Evolutionary conservation across 2,329 filamentous ascomycete genomes (phyloP).

Genomic region (Alternaria brassicae): DNA sequence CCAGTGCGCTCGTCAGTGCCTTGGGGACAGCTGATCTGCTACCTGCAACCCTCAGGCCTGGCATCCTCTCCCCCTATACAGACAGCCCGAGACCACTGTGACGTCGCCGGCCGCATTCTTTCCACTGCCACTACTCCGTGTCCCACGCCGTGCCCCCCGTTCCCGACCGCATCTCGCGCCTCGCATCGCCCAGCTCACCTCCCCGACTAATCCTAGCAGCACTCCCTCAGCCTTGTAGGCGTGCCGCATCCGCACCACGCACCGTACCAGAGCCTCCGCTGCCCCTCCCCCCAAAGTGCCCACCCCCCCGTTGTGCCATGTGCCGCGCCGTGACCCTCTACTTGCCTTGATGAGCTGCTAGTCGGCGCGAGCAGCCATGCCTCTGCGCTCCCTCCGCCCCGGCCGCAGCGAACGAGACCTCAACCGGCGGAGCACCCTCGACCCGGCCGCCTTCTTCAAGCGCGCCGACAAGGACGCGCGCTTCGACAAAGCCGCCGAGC

Average conservation of each 20-base stretch:
- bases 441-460: slow-evolving; percentile 49
- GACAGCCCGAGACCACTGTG: slow-evolving; percentile 1
- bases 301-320: slow-evolving; percentile 44
- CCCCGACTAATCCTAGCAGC: slow-evolving; percentile 20
- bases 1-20: slow-evolving; percentile 19
- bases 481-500: slow-evolving; percentile 33
- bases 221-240: slow-evolving; percentile 23
- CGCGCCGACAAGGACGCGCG: slow-evolving; percentile 40
- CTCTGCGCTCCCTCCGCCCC: slow-evolving; percentile 49
- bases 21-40: slow-evolving; percentile 6
- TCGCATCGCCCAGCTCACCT: slow-evolving; percentile 14
- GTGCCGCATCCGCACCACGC: slow-evolving; percentile 21
- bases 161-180: slow-evolving; percentile 7
- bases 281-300: slow-evolving; percentile 14
- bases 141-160: slow-evolving; percentile 1
- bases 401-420: slow-evolving; percentile 52
- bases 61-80: slow-evolving; percentile 6
- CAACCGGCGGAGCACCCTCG: slow-evolving; percentile 55
- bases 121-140: background rate
- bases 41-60: slow-evolving; percentile 8
- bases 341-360: slow-evolving; percentile 47
- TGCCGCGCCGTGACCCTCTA: slow-evolving; percentile 36
- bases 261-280: background rate
- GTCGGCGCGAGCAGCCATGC: slow-evolving; percentile 48
- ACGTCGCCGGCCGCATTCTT: slow-evolving; percentile 4